A percentile compares a stretch with the other conserved stretches of the same genome.
Conservation (phyloP, 495 filamentous ascomycete genomes). For the Sordaria brevicollis region DNA sequence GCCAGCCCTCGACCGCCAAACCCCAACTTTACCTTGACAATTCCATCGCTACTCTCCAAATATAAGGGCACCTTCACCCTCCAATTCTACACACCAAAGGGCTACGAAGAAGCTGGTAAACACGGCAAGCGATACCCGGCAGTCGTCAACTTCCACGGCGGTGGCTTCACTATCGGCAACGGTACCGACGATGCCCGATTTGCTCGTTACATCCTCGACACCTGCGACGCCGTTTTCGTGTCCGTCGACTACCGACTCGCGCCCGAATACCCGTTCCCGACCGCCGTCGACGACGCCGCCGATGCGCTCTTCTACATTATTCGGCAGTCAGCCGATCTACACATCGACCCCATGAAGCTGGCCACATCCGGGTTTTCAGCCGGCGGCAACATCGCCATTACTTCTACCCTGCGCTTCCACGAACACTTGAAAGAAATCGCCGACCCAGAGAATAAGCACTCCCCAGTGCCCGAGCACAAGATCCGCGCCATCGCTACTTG, state of each 20-base stretch:
- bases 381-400: constrained; percentile 78
- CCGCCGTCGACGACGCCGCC: constrained; percentile 64
- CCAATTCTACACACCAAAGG: constrained; percentile 68
- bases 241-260: constrained; percentile 69
- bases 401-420: constrained; percentile 60
- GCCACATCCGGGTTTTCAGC: constrained; percentile 78
- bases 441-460: neutral
- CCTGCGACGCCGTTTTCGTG: constrained; percentile 51
- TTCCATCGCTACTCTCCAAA: constrained; percentile 50
- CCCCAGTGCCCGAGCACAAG: constrained; percentile 17
- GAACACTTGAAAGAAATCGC: constrained; percentile 14
- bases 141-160: constrained; percentile 68
- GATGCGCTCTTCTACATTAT: constrained; percentile 60
- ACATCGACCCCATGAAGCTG: constrained; percentile 37
- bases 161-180: constrained; percentile 65
- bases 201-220: constrained; percentile 39
- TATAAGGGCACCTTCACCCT: constrained; percentile 49
- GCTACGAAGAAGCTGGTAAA: constrained; percentile 45
- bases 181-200: constrained; percentile 66
- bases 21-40: constrained; percentile 53
- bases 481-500: constrained; percentile 49
- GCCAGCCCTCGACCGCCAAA: constrained; percentile 55
- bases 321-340: constrained; percentile 41
- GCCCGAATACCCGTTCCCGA: constrained; percentile 69
- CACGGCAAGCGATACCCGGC: constrained; percentile 48